These are phyloP conservation scores for Penicillium goetzii DNA, from an alignment of 495 filamentous ascomycete species.

Conservation along the genomic window DNA sequence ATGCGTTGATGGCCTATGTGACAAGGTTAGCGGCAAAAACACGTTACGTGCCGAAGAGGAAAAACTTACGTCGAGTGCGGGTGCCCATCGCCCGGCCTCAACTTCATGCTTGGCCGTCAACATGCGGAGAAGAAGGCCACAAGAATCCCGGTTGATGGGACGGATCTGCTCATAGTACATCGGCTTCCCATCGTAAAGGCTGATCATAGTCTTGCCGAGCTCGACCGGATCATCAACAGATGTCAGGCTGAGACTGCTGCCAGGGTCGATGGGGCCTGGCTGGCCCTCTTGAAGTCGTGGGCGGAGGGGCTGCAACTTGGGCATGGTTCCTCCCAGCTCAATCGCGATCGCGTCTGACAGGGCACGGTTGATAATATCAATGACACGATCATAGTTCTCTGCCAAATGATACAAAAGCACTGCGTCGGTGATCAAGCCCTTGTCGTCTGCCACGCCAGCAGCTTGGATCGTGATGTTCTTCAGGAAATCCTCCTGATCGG, in stretches of 20 bases:
- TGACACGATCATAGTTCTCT: conserved; percentile 89
- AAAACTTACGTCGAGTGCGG: conserved; percentile 77
- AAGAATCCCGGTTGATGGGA: conserved; percentile 67
- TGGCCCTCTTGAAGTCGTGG: conserved; percentile 49
- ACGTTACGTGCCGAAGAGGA: conserved; percentile 4
- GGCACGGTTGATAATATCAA: conserved; percentile 85
- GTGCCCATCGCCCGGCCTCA: conserved; percentile 70
- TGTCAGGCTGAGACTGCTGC: conserved; percentile 76
- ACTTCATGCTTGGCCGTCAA: conserved; percentile 74
- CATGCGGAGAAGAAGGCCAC: conserved; percentile 74
- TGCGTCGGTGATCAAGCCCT: conserved; percentile 87
- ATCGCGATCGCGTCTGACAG: conserved; percentile 83
- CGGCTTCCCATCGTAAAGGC: conserved; percentile 74
- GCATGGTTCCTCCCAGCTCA: conserved; percentile 75
- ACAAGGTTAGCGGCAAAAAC: conserved; percentile 12
- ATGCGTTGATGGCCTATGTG: conserved; percentile 66
- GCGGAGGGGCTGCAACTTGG: conserved; percentile 77
- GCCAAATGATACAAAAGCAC: conserved; percentile 93
- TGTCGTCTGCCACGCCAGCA: conserved; percentile 88
- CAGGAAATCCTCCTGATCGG: conserved; percentile 80
- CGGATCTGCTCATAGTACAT: conserved; percentile 73
- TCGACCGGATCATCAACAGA: conserved; percentile 82
- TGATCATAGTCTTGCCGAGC: conserved; percentile 77
- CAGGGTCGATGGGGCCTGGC: conserved; percentile 36
- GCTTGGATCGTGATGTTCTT: conserved; percentile 86